phyloP scores from a whole-genome alignment of 2,329 filamentous ascomycete species.

The Alternaria incomplexa region DNA sequence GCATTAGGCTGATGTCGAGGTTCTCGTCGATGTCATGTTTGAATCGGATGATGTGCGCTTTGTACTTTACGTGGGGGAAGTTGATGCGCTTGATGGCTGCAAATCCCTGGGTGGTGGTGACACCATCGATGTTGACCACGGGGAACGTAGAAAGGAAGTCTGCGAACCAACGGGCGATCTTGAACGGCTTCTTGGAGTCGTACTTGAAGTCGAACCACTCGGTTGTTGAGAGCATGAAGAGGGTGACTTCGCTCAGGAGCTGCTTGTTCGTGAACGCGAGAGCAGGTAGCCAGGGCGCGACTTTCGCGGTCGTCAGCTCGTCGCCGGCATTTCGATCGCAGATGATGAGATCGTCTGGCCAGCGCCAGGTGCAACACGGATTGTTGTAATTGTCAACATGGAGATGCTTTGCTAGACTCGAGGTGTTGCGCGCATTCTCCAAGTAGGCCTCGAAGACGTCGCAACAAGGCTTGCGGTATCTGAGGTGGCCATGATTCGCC shows the following conservation, averaged over 20 bases:
- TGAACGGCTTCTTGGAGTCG: background rate
- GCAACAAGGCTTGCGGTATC: background rate
- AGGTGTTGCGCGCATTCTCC: background rate
- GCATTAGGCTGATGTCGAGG: background rate
- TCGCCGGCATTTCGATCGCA: background rate
- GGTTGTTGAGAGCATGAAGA: background rate
- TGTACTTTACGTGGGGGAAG: background rate
- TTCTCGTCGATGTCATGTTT: background rate
- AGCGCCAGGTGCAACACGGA: background rate
- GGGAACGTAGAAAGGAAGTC: background rate
- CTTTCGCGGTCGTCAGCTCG: background rate
- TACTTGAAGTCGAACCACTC: background rate
- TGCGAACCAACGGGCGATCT: background rate
- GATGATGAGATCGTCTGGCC: background rate
- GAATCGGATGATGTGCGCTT: too few species aligned
- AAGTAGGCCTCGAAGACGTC: background rate
- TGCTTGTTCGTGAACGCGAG: background rate
- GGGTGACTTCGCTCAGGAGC: background rate
- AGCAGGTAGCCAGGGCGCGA: background rate
- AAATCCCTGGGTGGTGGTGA: background rate
- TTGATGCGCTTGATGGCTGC: background rate
- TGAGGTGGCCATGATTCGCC: background rate
- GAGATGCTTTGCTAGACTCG: background rate
- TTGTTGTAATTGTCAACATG: background rate
- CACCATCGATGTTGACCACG: background rate